Evolutionary conservation across 805 yeast species (phyloP).

Genomic region (Wickerhamiella galacta): DNA sequence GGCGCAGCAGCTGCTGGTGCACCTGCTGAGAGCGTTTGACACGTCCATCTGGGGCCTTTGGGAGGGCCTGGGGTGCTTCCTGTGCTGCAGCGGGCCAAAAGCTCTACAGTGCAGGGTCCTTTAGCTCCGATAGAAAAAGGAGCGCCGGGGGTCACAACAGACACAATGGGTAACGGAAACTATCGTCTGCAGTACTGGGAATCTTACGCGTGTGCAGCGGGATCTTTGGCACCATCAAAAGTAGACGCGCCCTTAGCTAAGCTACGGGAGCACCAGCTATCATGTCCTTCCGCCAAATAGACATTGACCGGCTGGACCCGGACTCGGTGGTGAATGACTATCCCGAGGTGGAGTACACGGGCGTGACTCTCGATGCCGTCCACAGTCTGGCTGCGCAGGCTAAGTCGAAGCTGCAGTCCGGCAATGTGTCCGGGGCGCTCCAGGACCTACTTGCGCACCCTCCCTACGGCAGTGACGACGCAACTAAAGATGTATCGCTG

Average conservation of each 20-base stretch:
- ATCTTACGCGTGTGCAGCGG: too few relatives aligned
- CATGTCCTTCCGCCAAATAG: conserved; percentile 50
- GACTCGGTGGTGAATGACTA: conserved; percentile 46
- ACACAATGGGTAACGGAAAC: too few relatives aligned
- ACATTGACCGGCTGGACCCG: conserved; percentile 79
- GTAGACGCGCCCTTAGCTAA: background rate
- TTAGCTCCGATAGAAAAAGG: too few relatives aligned
- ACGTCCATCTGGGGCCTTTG: too few relatives aligned
- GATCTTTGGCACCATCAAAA: background rate
- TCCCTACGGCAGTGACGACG: conserved; percentile 63
- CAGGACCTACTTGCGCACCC: conserved; percentile 48
- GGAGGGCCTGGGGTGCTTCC: too few relatives aligned
- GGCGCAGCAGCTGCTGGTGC: too few relatives aligned
- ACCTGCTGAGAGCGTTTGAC: too few relatives aligned
- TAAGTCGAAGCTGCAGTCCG: conserved; percentile 49
- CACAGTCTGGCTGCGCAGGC: conserved; percentile 38
- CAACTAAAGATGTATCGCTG: conserved; percentile 35
- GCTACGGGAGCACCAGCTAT: too few relatives aligned
- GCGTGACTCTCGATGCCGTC: conserved; percentile 37
- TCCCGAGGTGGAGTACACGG: conserved; percentile 45
- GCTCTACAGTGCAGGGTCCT: too few relatives aligned
- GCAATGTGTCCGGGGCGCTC: conserved; percentile 55
- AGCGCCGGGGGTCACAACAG: too few relatives aligned
- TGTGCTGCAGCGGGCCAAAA: too few relatives aligned
- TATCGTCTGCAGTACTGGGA: too few relatives aligned